These are phyloP conservation scores for Tillandsia leiboldiana DNA, from an alignment of 176 grass and related monocot genomes.

Conservation along the genomic window DNA sequence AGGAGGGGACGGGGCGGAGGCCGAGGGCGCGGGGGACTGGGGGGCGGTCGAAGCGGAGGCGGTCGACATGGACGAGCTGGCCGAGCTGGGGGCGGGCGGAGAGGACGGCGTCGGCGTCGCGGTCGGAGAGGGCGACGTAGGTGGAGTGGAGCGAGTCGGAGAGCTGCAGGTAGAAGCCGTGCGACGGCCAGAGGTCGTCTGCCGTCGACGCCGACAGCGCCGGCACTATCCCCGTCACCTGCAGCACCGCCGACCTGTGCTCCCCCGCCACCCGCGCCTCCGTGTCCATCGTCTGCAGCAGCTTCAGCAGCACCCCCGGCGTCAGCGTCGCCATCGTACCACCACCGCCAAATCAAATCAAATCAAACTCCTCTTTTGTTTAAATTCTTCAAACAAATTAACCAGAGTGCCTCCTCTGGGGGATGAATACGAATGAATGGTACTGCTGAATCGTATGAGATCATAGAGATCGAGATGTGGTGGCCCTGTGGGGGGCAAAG, in stretches of 20 bases:
- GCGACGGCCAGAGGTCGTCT: constrained; percentile 65
- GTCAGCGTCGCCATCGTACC: constrained; percentile 54
- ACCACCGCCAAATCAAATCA: not conserved
- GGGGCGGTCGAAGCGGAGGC: constrained; percentile 53
- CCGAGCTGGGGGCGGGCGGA: constrained; percentile 52
- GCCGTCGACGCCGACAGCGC: constrained; percentile 69
- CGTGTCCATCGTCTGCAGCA: constrained; percentile 72
- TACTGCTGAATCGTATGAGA: too few relatives aligned
- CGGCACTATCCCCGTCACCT: constrained; percentile 69
- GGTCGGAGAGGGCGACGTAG: constrained; percentile 51
- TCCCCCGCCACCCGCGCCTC: constrained; percentile 49
- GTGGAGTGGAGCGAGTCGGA: constrained; percentile 78
- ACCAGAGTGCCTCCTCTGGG: too few relatives aligned
- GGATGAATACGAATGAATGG: too few relatives aligned
- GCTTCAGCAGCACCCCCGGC: constrained; percentile 59
- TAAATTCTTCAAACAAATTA: too few relatives aligned
- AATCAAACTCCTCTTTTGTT: too few relatives aligned
- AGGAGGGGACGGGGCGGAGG: constrained; percentile 48
- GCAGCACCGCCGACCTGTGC: constrained; percentile 74
- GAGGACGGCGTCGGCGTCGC: constrained; percentile 61
- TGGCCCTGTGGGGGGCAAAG: not conserved
- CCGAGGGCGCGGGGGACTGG: constrained; percentile 54
- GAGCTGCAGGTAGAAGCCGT: constrained; percentile 81
- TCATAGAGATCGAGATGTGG: too few relatives aligned
- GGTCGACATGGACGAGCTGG: constrained; percentile 81